Base-by-base conservation (phyloP, 352 stramenopile species). In the Pythium brassicae region DNA sequence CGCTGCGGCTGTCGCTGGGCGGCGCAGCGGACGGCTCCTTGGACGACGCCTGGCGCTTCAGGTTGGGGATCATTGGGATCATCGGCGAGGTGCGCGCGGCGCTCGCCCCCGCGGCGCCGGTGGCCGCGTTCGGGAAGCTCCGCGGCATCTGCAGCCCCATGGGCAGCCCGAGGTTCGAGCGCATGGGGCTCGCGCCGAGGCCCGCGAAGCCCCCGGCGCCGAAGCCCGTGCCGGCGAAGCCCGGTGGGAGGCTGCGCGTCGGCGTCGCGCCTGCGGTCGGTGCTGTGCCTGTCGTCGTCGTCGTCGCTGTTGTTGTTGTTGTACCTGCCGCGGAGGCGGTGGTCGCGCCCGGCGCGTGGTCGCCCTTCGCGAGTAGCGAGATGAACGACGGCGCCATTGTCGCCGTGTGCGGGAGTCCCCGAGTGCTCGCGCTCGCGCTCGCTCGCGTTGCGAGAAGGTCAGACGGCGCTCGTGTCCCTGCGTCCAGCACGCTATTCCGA, bases 81-180 rank as follows among this genome's bases (percentile, higher is more conserved):
- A 47, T 48, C 11, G 56, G 39, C 23, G 34, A 11, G 20, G 29
- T 3, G 15, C 19, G 25, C 20, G 27, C 32, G 22, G 12, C 14
- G 26, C 25, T 27, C 34, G 22, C 20, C 10, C 11, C 23, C 7
- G 35, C 22, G 22, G 35, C 25, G 4, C 19, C 29, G 23, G 37
- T 29, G 44, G 35, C 19, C n/a, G 40, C 48, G 15, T 44, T 51
- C 49, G 50, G 39, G 45, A 62, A 62, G 19, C 37, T 55, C n/a
- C 54, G 57, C 51, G 58, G 58, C 50, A 64, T 64, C 50, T 64
- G 58, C 32, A 64, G 58, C 29, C 39, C 49, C 29, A 62, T 62
- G 7, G 56, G 56, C 11, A 64, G 51, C 15, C 58, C 58, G 19
- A 64, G 51, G 35, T 64, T 64, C 44, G 52, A 43, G 39, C 56